Conservation (phyloP, 2,329 filamentous ascomycete species). For the Cladosporium sp. region DNA sequence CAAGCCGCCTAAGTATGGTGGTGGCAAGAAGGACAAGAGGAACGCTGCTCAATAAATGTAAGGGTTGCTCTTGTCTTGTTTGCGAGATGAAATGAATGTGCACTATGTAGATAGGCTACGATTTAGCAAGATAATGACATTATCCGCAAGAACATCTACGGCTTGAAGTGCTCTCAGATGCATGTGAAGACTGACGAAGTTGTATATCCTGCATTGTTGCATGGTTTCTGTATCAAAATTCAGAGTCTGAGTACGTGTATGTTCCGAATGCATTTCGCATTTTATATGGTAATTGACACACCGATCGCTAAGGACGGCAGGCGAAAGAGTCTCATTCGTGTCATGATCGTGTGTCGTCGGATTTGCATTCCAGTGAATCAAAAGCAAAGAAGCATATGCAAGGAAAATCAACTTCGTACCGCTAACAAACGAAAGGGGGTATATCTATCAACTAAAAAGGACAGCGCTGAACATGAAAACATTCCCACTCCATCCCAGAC, state of each 20-base stretch:
- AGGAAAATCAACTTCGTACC: background rate
- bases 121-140: background rate
- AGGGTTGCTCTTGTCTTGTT: background rate
- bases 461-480: background rate
- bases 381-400: background rate
- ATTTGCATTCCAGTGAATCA: background rate
- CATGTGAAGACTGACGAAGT: background rate
- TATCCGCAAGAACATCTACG: background rate
- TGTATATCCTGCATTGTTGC: background rate
- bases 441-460: background rate
- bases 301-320: background rate
- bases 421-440: background rate
- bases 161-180: background rate
- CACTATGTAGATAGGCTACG: background rate
- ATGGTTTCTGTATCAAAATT: background rate
- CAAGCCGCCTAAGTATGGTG: slow-evolving; percentile 10
- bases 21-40: background rate
- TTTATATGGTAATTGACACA: too few species aligned
- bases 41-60: background rate
- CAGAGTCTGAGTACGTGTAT: background rate
- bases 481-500: background rate
- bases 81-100: background rate
- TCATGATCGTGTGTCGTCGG: background rate
- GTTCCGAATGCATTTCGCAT: too few species aligned
- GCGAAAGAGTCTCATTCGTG: background rate